These are phyloP conservation scores for Boletus semigastroideus DNA, from an alignment of 1,284 basidiomycete species.

Conservation along the genomic window DNA sequence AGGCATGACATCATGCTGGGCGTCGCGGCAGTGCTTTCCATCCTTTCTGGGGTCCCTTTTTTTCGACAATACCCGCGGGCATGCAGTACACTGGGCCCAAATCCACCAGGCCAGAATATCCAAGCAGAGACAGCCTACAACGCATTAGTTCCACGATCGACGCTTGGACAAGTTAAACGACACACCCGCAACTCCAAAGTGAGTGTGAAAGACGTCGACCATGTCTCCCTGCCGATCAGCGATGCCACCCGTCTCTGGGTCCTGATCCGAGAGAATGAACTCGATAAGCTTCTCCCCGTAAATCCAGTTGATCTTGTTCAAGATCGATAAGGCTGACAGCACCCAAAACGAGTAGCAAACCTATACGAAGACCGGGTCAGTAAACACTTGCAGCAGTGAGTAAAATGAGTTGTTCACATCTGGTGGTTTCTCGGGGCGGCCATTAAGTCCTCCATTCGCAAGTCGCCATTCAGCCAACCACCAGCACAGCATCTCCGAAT, in stretches of 20 bases:
- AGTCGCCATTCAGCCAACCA: slow-evolving; percentile 95
- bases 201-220: slow-evolving; percentile 95
- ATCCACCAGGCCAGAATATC: slow-evolving; percentile 81
- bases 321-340: slow-evolving; percentile 83
- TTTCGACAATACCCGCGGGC: slow-evolving; percentile 78
- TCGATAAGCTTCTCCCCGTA: slow-evolving; percentile 75
- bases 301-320: slow-evolving; percentile 88
- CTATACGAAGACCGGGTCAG: slow-evolving; percentile 39
- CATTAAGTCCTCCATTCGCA: slow-evolving; percentile 92
- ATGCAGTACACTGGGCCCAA: slow-evolving; percentile 97
- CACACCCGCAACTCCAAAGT: slow-evolving; percentile 89
- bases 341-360: slow-evolving; percentile 99
- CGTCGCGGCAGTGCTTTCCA: slow-evolving; percentile 61
- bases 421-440: slow-evolving; percentile 96
- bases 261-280: slow-evolving; percentile 91
- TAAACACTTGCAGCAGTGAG: not conserved
- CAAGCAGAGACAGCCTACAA: slow-evolving; percentile 78
- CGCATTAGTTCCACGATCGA: not conserved
- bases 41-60: slow-evolving; percentile 60
- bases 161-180: slow-evolving; percentile 5
- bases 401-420: slow-evolving; percentile 60
- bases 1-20: slow-evolving; percentile 15
- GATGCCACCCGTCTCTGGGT: slow-evolving; percentile 89
- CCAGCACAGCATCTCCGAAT: slow-evolving; percentile 76
- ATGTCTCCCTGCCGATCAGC: slow-evolving; percentile 93